Base-by-base conservation (phyloP, 805 yeast genomes). In the Myxozyma lipomycoides region DNA sequence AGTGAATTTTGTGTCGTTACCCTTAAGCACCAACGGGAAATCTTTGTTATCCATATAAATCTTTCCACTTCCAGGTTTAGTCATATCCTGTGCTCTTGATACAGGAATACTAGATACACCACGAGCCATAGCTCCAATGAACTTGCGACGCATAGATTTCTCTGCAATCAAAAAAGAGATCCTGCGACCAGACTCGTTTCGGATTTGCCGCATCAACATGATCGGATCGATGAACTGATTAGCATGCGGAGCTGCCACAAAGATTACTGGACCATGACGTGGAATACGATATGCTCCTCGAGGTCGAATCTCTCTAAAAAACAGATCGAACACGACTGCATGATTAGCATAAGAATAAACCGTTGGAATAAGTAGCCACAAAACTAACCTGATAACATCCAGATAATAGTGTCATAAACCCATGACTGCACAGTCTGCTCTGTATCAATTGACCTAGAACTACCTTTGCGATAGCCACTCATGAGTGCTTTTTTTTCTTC, bases 181-280 rank as follows among this genome's bases (percentile, higher is more conserved):
- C 38, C 91, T 72, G 55, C 96, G 74, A 5, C 81, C 77, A 1
- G 84, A 76, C 50, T 79, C 81, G 45, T 73, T 72, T 60, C 82
- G 78, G 23, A 86, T 91, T 64, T 85, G 91, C 42, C 85, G 83
- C 85, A 87, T 83, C 42, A 93, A 73, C 45, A 93, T 77, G 43
- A 90, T 79, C 1, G 93, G 91, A 59, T 81, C 86, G 30, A 90
- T 88, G 64, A 90, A 90, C 69, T 89, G 96, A 35, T 87, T 87
- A n/a, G 96, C 95, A 71, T 91, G 98, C 1, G 98, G 98, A 1
- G 96, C 98, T 9, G 93, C 95, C 32, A 93, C 98, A 56, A 93
- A 83, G 48, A 91, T 84, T 6, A 89, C 83, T 0, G 98, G 91
- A 0, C 96, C 97, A 7, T 76, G 67, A 26, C 76, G 73, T 12